Conservation (phyloP, 495 filamentous ascomycete genomes). For the Rhypophila decipiens region DNA sequence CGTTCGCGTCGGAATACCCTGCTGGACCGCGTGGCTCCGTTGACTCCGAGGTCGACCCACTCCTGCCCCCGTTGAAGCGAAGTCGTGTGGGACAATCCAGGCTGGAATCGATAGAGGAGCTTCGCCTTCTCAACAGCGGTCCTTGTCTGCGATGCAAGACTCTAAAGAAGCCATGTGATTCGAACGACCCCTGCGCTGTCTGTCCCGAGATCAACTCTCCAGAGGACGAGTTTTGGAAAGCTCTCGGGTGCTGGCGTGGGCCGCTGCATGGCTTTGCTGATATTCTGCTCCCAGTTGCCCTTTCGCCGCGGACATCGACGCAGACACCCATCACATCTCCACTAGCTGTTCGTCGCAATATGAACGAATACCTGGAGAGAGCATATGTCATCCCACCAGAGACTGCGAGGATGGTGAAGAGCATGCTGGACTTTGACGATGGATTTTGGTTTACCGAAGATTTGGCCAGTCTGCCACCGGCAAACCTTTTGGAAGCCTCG, state of each 20-base stretch:
- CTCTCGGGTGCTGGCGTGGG: constrained; percentile 42
- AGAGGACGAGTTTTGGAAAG: constrained; percentile 37
- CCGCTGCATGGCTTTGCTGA: constrained; percentile 35
- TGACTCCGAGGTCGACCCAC: constrained; percentile 44
- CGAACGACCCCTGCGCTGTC: constrained; percentile 36
- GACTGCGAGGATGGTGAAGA: constrained; percentile 34
- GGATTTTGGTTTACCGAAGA: constrained; percentile 49
- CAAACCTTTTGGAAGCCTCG: constrained; percentile 34
- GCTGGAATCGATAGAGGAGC: constrained; percentile 44
- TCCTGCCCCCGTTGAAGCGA: constrained; percentile 43
- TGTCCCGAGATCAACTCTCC: constrained; percentile 31
- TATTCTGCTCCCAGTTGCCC: constrained; percentile 41
- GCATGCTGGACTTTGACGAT: constrained; percentile 40
- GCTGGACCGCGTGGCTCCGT: constrained; percentile 33
- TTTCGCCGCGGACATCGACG: constrained; percentile 38
- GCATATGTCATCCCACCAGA: constrained; percentile 31
- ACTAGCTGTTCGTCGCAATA: constrained; percentile 39
- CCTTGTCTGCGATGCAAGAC: constrained; percentile 42
- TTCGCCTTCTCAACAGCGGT: constrained; percentile 37
- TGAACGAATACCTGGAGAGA: constrained; percentile 45
- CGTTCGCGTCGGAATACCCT: constrained; percentile 34
- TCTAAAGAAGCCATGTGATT: constrained; percentile 40
- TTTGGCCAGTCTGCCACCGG: constrained; percentile 35
- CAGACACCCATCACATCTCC: constrained; percentile 46
- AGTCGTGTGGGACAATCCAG: constrained; percentile 41